Conservation (phyloP, 768 basidiomycete genomes). For the Agrocybe praecox region DNA sequence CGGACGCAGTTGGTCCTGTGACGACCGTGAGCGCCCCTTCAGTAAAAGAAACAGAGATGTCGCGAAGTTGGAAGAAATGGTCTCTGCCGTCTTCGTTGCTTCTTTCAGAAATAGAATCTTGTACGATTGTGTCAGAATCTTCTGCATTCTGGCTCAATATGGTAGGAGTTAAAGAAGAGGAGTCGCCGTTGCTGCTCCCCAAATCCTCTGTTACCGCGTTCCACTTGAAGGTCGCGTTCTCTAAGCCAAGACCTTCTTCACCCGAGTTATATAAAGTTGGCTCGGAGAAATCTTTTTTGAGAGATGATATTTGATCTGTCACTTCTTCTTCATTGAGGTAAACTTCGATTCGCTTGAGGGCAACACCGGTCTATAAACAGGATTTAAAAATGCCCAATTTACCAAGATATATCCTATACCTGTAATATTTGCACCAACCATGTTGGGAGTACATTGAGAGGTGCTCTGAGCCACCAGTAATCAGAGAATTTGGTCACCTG, state of each 20-base stretch:
- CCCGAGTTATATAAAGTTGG: slow-evolving; percentile 26
- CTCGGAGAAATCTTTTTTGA: slow-evolving; percentile 42
- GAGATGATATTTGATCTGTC: slow-evolving; percentile 58
- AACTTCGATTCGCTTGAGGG: slow-evolving; percentile 65
- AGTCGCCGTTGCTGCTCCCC: slow-evolving; percentile 20
- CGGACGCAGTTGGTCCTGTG: slow-evolving; percentile 80
- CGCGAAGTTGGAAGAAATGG: slow-evolving; percentile 63
- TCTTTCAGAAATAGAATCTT: slow-evolving; percentile 21
- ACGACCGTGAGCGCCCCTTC: slow-evolving; percentile 70
- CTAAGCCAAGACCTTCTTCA: slow-evolving; percentile 51
- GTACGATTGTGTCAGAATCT: slow-evolving; percentile 18
- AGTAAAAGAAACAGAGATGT: slow-evolving; percentile 73
- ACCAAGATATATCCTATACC: slow-evolving; percentile 24
- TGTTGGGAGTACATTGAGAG: slow-evolving; percentile 78
- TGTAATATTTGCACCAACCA: slow-evolving; percentile 81
- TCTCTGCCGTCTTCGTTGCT: slow-evolving; percentile 28
- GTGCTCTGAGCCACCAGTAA: slow-evolving; percentile 40
- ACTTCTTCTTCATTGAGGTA: slow-evolving; percentile 77
- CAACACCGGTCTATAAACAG: slow-evolving; percentile 52
- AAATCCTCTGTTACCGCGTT: slow-evolving; percentile 28
- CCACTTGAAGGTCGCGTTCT: slow-evolving; percentile 64
- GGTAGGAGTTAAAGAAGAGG: slow-evolving; percentile 1
- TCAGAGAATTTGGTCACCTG: too few species aligned
- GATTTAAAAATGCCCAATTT: background rate
- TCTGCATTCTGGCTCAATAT: slow-evolving; percentile 4